A percentile compares a stretch with the other conserved stretches of the same genome.
Conservation (phyloP, 2,329 filamentous ascomycete species). For the Paraphaeosphaeria sporulosa region DNA sequence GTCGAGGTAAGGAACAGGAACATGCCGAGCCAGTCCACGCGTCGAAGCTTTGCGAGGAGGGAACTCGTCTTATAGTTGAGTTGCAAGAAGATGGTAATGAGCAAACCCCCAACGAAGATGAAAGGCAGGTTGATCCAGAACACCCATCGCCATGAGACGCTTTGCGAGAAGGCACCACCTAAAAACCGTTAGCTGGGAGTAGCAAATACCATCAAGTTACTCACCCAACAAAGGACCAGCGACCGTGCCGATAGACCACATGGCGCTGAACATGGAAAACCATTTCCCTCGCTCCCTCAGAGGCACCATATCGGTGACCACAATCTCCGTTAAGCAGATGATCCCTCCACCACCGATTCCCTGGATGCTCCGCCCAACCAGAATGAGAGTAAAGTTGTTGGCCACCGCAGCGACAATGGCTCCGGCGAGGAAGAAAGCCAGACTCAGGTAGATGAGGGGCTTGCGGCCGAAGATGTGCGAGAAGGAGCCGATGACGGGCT, state of each 20-base stretch:
- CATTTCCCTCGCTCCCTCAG: slow-evolving; percentile 53
- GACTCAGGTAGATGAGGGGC: slow-evolving; percentile 44
- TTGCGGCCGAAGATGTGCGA: slow-evolving; percentile 52
- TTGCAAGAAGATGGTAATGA: slow-evolving; percentile 63
- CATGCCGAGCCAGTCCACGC: slow-evolving; percentile 70
- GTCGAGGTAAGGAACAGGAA: slow-evolving; percentile 66
- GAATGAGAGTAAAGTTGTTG: slow-evolving; percentile 48
- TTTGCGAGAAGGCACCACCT: slow-evolving; percentile 62
- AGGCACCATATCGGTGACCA: slow-evolving; percentile 57
- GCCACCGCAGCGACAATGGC: slow-evolving; percentile 48
- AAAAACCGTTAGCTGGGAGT: slow-evolving; percentile 6
- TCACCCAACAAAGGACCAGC: slow-evolving; percentile 55
- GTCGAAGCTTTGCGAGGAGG: slow-evolving; percentile 58
- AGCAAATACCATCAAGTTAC: background rate
- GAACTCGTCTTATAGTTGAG: slow-evolving; percentile 58
- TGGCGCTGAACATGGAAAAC: slow-evolving; percentile 51
- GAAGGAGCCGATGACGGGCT: slow-evolving; percentile 53
- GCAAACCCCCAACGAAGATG: slow-evolving; percentile 56
- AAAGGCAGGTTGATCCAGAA: slow-evolving; percentile 72
- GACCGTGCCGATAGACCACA: slow-evolving; percentile 66
- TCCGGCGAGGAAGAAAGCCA: slow-evolving; percentile 48
- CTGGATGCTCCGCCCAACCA: slow-evolving; percentile 50
- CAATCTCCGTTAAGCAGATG: slow-evolving; percentile 52
- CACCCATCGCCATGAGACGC: slow-evolving; percentile 67
- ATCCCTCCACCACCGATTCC: slow-evolving; percentile 54